Conservation (phyloP, 108 stramenopile genomes). For the Cyclotella cryptica region DNA sequence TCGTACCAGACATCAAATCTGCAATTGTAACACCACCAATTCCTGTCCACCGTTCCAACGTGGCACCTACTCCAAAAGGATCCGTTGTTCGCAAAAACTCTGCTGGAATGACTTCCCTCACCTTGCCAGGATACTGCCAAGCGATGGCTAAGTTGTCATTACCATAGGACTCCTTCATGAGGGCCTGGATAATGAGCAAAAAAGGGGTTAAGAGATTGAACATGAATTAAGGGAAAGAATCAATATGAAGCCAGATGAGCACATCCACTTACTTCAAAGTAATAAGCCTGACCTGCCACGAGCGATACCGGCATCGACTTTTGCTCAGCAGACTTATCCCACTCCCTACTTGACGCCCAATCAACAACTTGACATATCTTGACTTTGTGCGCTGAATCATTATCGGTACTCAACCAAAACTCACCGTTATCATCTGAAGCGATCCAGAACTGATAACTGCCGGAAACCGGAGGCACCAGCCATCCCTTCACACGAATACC, state of each 20-base stretch:
- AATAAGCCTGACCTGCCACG: conserved; percentile 14
- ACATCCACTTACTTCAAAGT: conserved; percentile 9
- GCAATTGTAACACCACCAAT: not conserved
- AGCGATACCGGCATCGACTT: conserved; percentile 13
- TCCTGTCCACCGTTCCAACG: not conserved
- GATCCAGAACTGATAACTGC: conserved; percentile 20
- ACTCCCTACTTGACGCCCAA: conserved; percentile 1
- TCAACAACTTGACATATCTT: not conserved
- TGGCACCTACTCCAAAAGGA: not conserved
- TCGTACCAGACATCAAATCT: not conserved
- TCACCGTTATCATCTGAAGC: conserved; percentile 31
- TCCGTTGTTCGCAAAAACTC: not conserved
- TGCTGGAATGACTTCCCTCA: not conserved
- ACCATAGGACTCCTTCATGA: not conserved
- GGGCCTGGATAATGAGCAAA: not conserved
- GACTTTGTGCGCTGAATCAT: not conserved
- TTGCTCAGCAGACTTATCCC: conserved; percentile 8
- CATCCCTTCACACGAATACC: conserved; percentile 26
- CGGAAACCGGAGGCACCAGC: conserved; percentile 23
- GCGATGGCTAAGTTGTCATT: not conserved
- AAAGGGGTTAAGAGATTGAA: not conserved
- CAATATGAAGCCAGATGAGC: too few relatives aligned
- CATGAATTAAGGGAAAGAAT: not conserved
- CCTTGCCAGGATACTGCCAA: conserved; percentile 9
- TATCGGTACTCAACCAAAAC: conserved; percentile 23